Base-by-base conservation (phyloP, 768 basidiomycete species). In the Boletus patriciae region DNA sequence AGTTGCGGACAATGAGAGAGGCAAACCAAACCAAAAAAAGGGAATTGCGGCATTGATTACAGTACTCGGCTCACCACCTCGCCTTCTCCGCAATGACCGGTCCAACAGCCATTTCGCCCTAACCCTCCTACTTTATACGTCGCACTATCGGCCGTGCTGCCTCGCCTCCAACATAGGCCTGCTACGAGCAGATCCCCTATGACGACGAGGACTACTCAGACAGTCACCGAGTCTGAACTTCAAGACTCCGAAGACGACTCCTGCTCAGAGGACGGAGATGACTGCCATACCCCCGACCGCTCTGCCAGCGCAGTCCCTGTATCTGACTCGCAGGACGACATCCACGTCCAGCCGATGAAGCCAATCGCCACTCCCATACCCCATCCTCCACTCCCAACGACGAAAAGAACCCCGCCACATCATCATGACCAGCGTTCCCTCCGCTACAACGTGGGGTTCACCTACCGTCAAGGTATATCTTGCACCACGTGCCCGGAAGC, bases 111-210 rank as follows among this genome's bases (percentile, higher is more conserved):
- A 61, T 70, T 46, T 57, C 70, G 21, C 69, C 71, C 36, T 59
- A 60, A 53, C 65, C 66, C 10, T 65, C 71, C 42, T 71, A 66
- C 74, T 87, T 78, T 54, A 75, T 87, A 52, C 84, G 86, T 49
- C 87, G 89, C 62, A 81, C 83, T 42, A 83, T 91, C 62, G 90
- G 90, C 23, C 82, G 90, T 50, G 90, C 90, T 38, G 84, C 90
- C 18, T 90, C 88, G 4, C 90, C 90, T 2, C 89, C 90, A 25
- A 91, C 88, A 0, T 92, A 89, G 90, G 89, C 89, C 12, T 92
- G 89, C 79, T 92, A 92, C 73, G 90, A 92, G 80, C 89, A 92
- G 80, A 92, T 92, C 71, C 86, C 85, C 59, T 83, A 78, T 73
- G 83, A 81, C 68, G 78, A 84, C 67, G 82, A 83, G 4, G 62